Percentiles rank a stretch among this genome's conserved stretches.
Evolutionary conservation across 1,284 basidiomycete species (phyloP).

Genomic region (Cryptococcus depauperatus): DNA sequence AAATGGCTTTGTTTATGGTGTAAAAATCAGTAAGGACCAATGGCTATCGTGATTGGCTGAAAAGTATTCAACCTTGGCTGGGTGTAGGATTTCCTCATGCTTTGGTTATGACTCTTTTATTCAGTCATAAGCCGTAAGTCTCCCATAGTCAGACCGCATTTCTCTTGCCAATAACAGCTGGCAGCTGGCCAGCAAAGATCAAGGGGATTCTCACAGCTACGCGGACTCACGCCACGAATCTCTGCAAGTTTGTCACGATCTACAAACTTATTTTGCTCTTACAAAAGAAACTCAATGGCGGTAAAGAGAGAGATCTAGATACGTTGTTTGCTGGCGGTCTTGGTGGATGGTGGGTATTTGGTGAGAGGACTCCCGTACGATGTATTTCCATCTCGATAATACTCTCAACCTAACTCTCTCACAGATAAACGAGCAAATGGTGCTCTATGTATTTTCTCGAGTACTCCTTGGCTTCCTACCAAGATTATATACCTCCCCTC

Average conservation of each 20-base stretch:
- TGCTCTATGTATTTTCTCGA: slow-evolving; percentile 87
- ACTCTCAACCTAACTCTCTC: not conserved
- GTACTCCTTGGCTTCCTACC: slow-evolving; percentile 81
- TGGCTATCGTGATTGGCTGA: not conserved
- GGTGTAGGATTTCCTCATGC: slow-evolving; percentile 78
- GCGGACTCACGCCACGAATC: slow-evolving; percentile 57
- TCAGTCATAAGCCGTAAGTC: slow-evolving; percentile 76
- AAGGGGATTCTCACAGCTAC: slow-evolving; percentile 74
- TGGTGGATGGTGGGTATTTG: slow-evolving; percentile 88
- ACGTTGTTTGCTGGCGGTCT: slow-evolving; percentile 89
- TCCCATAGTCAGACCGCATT: not conserved
- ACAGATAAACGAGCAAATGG: slow-evolving; percentile 97
- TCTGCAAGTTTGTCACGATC: slow-evolving; percentile 85
- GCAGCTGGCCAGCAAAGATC: slow-evolving; percentile 38
- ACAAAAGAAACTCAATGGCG: slow-evolving; percentile 69
- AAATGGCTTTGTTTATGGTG: slow-evolving; percentile 78
- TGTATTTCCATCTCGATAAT: not conserved
- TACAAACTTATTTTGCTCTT: slow-evolving; percentile 82
- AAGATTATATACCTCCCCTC: slow-evolving; percentile 47
- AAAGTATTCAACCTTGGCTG: not conserved
- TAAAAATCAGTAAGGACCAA: slow-evolving; percentile 62
- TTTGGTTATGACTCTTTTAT: slow-evolving; percentile 93
- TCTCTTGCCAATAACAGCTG: not conserved
- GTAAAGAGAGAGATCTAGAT: slow-evolving; percentile 70
- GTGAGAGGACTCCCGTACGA: slow-evolving; percentile 71